Percentiles rank a stretch among this genome's conserved stretches.
These are phyloP conservation scores for Ilex aquifolium DNA, from an alignment of 257 asterid genomes.

Conservation along the genomic window DNA sequence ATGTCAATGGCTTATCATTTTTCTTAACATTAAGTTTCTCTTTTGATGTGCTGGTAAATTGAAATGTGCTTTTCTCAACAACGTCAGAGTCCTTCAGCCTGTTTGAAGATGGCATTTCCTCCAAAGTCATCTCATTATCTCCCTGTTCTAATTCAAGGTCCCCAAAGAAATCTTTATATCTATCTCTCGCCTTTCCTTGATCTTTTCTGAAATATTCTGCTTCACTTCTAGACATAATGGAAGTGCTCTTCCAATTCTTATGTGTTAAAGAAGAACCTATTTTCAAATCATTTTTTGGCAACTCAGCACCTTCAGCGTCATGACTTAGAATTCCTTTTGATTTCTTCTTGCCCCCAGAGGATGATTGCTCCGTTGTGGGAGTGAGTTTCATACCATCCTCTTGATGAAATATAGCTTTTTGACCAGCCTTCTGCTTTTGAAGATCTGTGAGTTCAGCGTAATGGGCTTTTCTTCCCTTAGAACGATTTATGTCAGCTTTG, in stretches of 20 bases:
- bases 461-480: conserved; percentile 34
- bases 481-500: conserved; percentile 33
- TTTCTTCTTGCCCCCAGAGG: conserved; percentile 47
- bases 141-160: conserved; percentile 62
- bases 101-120: conserved; percentile 40
- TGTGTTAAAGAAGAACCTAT: conserved; percentile 39
- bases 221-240: conserved; percentile 37
- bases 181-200: conserved; percentile 46
- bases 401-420: conserved; percentile 32
- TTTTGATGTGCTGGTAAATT: conserved; percentile 28
- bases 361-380: conserved; percentile 34
- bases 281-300: conserved; percentile 32
- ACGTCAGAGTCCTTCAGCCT: conserved; percentile 40
- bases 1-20: conserved; percentile 35
- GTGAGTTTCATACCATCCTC: conserved; percentile 40
- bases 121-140: conserved; percentile 53
- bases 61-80: conserved; percentile 32
- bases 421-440: conserved; percentile 30
- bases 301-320: conserved; percentile 28
- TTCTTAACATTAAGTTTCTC: conserved; percentile 36
- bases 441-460: conserved; percentile 27
- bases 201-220: conserved; percentile 45
- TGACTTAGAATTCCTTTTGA: conserved; percentile 34
- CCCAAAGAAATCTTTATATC: conserved; percentile 73
- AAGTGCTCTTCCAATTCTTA: conserved; percentile 43